Evolutionary conservation across 495 filamentous ascomycete genomes (phyloP), one percentile per base, ranked within the genome.

Genomic region (Xylaria acuta): DNA sequence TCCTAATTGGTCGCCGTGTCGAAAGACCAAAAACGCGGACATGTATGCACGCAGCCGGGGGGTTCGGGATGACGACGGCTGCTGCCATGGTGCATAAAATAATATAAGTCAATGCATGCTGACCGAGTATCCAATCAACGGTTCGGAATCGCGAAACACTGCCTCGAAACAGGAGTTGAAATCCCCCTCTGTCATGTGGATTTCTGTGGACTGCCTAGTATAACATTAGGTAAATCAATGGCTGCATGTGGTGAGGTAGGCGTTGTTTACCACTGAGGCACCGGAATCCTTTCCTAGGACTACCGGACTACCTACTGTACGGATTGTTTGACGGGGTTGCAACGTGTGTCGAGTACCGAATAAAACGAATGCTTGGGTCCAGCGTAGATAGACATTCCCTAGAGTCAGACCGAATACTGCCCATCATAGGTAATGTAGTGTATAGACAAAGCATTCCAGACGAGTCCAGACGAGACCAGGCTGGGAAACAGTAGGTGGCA

Each of bases 101-200:
- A 7, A 22, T 22, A 38, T 60, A 64, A 41, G 60, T 63, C 22
- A 63, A 63, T 43, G 45, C 30, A 66, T 38, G 64, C n/a, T 53
- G 45, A 67, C 45, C 63, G 43, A 43, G 14, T 25, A 27, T 14
- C 64, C 63, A 45, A 34, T 47, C 63, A 43, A 20, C 11, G 27
- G 9, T 20, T 18, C 2, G 27, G 12, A n/a, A 56, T 40, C 16
- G 12, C 34, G 49, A 67, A 56, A 67, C 65, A 67, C 65, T 30
- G 65, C 65, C 65, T 67, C 49, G 30, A 40, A 27, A 67, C 65
- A 54, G 65, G 47, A 67, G 65, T 49, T 67, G 65, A 67, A 67
- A 41, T 41, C 36, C 47, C 27, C 64, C n/a, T 34, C 41, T 22
- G 32, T 60, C 9, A 34, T 38, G 2, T 32, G 53, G 30, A 14